Percentiles rank a stretch among this genome's conserved stretches.
Evolutionary conservation across 768 basidiomycete genomes (phyloP).

Genomic region (Russula sp.): DNA sequence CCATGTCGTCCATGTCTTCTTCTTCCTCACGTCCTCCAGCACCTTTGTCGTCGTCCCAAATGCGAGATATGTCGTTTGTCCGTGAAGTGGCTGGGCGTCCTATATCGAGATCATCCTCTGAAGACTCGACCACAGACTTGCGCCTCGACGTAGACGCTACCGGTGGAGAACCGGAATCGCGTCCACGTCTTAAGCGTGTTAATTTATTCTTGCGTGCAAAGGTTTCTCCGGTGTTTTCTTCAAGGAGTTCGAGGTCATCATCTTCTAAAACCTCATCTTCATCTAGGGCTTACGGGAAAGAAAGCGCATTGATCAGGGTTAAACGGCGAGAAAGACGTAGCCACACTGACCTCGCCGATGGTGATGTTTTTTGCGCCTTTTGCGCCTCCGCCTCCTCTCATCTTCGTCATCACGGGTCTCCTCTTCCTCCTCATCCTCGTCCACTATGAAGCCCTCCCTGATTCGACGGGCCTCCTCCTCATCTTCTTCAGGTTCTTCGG

Average conservation of each 20-base stretch:
- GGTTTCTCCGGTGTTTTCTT: constrained; percentile 79
- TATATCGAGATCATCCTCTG: constrained; percentile 66
- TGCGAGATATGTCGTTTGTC: constrained; percentile 57
- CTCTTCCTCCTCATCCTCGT: constrained; percentile 83
- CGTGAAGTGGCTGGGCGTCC: constrained; percentile 48
- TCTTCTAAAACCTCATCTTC: constrained; percentile 73
- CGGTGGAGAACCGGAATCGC: constrained; percentile 65
- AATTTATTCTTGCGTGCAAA: constrained; percentile 60
- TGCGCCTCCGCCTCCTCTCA: constrained; percentile 51
- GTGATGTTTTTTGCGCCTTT: constrained; percentile 62
- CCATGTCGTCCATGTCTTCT: constrained; percentile 68
- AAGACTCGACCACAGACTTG: constrained; percentile 57
- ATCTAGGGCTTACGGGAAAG: constrained; percentile 35
- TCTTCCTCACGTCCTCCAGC: constrained; percentile 47
- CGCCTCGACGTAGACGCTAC: constrained; percentile 55
- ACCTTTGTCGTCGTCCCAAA: constrained; percentile 78
- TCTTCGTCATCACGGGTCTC: constrained; percentile 57
- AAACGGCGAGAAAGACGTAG: constrained; percentile 11
- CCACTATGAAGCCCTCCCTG: constrained; percentile 88
- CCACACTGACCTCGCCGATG: constrained; percentile 48
- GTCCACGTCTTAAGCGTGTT: constrained; percentile 68
- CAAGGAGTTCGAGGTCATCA: constrained; percentile 73
- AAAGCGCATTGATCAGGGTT: constrained; percentile 10
- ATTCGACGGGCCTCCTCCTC: constrained; percentile 79
- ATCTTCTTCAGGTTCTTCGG: constrained; percentile 87